Evolutionary conservation across 2,329 filamentous ascomycete genomes (phyloP), one percentile per base, ranked within the genome.

Genomic region (Clarireedia paspali): DNA sequence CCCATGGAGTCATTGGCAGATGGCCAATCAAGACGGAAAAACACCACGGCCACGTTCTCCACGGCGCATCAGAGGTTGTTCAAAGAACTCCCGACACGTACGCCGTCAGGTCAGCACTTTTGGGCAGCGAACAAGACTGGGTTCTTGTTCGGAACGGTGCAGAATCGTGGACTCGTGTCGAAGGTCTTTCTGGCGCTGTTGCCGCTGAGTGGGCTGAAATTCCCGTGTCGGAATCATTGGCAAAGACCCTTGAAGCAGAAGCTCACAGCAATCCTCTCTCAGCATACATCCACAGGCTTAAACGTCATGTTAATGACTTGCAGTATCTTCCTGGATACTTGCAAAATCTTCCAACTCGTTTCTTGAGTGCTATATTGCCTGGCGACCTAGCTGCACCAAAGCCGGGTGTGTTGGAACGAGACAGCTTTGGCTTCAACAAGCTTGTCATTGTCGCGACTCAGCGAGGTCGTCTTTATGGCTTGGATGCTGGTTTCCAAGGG

Each of bases 351-450:
- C 90, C 90, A 4, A 73, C 77, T 45, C 83, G 84, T 24, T 72
- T 96, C 14, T 66, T 91, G 2, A 80, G 80, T 59, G 75, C 89
- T 15, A 67, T 85, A 7, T 63, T 72, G 6, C 72, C 72, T 26
- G 82, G 83, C 34, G 80, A 80, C 0, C 76, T 79, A 7, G 73
- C 77, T 15, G 66, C 71, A 1, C 71, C 67, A 12, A 71, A 72
- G 23, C 69, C 70, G 20, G 70, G 74, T 27, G 75, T 76, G 6
- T 74, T 86, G n/a, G 73, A 75, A 17, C 78, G 83, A 15, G 88
- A 94, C 65, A 82, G 78, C 40, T 97, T 97, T 70, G 92, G 92
- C 4, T 92, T 96, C 72, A 86, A 89, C 70, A 95, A 96, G 72
- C 75, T 92, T 34, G 81, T 91, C 5, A 77, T 96, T 56, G 75